Conservation (phyloP, 2,329 filamentous ascomycete species). For the Dactylellina sp. region DNA sequence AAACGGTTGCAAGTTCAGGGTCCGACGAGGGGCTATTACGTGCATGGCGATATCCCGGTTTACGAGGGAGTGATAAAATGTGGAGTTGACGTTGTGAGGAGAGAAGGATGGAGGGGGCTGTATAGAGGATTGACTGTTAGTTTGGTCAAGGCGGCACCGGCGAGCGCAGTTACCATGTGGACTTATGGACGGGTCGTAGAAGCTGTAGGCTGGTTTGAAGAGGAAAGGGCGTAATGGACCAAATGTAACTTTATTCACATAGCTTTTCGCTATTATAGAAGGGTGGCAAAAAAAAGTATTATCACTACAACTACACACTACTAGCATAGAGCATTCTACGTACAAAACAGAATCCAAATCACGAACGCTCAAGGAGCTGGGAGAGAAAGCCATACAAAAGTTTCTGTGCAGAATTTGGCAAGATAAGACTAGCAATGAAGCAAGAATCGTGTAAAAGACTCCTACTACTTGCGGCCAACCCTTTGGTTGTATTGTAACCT, state of each 20-base stretch:
- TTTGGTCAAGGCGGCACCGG: slow-evolving; percentile 91
- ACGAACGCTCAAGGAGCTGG: slow-evolving; percentile 11
- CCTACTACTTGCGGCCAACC: background rate
- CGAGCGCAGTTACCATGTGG: slow-evolving; percentile 93
- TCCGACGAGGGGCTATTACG: slow-evolving; percentile 80
- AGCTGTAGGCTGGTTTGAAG: slow-evolving; percentile 67
- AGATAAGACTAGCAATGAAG: background rate
- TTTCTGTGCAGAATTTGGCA: background rate
- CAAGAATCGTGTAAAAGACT: no score
- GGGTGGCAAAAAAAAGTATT: no score
- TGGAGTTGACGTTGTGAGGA: slow-evolving; percentile 74
- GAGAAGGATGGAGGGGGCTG: slow-evolving; percentile 81
- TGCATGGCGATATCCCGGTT: slow-evolving; percentile 87
- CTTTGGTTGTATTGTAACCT: background rate
- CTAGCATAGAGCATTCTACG: slow-evolving; percentile 10
- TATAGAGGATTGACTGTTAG: slow-evolving; percentile 91
- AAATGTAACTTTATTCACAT: no score
- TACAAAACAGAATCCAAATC: background rate
- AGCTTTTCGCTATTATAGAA: slow-evolving; percentile 3
- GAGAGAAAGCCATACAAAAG: background rate
- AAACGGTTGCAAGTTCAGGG: slow-evolving; percentile 97
- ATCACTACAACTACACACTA: slow-evolving; percentile 6
- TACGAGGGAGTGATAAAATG: slow-evolving; percentile 77
- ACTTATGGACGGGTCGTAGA: slow-evolving; percentile 84
- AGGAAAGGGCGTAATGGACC: slow-evolving; percentile 32